These are phyloP conservation scores for Saccharomyces hybrid DNA, from an alignment of 1,139 yeast genomes.

Conservation along the genomic window DNA sequence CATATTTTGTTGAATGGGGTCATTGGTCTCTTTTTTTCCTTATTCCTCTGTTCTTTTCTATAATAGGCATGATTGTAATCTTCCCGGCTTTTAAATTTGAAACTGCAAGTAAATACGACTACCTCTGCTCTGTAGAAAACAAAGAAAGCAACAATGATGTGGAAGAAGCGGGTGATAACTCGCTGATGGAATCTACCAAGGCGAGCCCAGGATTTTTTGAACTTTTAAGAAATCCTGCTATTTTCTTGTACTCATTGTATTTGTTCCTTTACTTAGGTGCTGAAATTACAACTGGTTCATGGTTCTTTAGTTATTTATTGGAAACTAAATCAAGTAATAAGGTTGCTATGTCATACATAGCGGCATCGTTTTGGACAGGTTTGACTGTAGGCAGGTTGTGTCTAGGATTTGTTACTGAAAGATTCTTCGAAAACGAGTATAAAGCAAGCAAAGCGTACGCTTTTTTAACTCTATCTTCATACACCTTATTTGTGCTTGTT, in stretches of 20 bases:
- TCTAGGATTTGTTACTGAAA: constrained; percentile 56
- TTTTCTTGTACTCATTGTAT: constrained; percentile 42
- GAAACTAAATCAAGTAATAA: constrained; percentile 42
- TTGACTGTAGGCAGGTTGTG: constrained; percentile 53
- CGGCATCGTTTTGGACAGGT: constrained; percentile 60
- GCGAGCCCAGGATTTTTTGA: constrained; percentile 16
- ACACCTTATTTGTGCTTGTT: constrained; percentile 21
- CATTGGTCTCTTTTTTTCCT: constrained; percentile 29
- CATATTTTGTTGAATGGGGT: constrained; percentile 34
- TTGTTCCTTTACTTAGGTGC: constrained; percentile 59
- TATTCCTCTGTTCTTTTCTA: constrained; percentile 21
- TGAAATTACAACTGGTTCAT: constrained; percentile 61
- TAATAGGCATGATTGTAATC: constrained; percentile 17
- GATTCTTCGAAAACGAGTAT: constrained; percentile 41
- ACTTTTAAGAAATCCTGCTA: constrained; percentile 38
- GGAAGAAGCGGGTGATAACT: constrained; percentile 10
- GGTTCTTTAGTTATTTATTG: constrained; percentile 53
- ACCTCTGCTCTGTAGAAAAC: constrained; percentile 24
- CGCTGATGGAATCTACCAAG: neutral
- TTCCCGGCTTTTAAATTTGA: constrained; percentile 42
- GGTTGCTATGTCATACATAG: constrained; percentile 47
- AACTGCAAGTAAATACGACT: constrained; percentile 47
- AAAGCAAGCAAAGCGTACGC: constrained; percentile 42
- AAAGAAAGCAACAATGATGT: constrained; percentile 19
- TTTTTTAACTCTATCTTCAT: constrained; percentile 12